Base-by-base conservation (phyloP, 495 filamentous ascomycete genomes). In the Neurospora terricola region DNA sequence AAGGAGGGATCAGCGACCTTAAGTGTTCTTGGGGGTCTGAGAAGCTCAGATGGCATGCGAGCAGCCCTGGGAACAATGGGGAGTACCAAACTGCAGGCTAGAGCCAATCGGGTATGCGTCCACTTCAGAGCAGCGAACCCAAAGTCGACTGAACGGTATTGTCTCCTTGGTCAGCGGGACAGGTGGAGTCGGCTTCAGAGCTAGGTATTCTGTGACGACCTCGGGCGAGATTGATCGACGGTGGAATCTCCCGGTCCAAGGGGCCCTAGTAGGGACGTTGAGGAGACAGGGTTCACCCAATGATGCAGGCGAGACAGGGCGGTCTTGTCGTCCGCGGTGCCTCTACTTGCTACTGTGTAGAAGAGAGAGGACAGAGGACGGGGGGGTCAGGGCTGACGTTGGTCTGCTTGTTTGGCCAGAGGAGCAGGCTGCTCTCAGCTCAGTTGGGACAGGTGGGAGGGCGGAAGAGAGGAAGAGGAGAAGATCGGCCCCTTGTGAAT, bases 1-100 rank as follows among this genome's bases (percentile, higher is more conserved):
- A 78, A 87, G 86, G 87, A 86, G 87, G 89, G 90, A 92, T 92
- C 90, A 90, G 88, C 90, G 88, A 86, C 87, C 88, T 91, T 92
- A 91, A 90, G 90, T 91, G 85, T 85, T 82, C 81, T 80, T 80
- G 82, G 78, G 80, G 81, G 79, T 80, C 73, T 78, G 77, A 78
- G 75, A 77, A 76, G 75, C 71, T 72, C 73, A 73, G 77, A 74
- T 80, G 82, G 79, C 76, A 80, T 82, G 80, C 78, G 78, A 78
- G 77, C 73, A 81, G 78, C 75, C 77, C 75, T 75, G 73, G 69
- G 43, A 73, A 73, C 30, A 71, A 74, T 74, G 73, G 73, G 54
- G 77, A 72, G 71, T 69, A 71, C 72, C 69, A 68, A 72, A 71
- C 62, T 77, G 74, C 39, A 73, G 68, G 76, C 75, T 79, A 76